Conservation (phyloP, 2,329 filamentous ascomycete genomes). For the Fusarium mexicanum region DNA sequence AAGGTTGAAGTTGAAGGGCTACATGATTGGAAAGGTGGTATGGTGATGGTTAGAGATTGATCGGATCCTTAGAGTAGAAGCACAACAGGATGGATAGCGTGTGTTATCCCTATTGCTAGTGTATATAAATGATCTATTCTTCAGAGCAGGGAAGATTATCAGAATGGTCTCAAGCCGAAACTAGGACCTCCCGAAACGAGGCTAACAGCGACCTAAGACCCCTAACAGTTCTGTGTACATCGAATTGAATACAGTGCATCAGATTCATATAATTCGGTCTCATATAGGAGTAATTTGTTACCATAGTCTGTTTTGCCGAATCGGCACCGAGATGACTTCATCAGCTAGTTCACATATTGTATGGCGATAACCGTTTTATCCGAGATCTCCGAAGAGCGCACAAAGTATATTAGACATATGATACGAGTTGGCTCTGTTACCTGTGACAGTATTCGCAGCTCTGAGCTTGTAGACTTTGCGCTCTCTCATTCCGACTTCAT, state of each 20-base stretch:
- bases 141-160: too few species aligned
- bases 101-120: too few species aligned
- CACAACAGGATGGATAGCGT: fast-evolving
- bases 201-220: fast-evolving
- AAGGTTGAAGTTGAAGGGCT: neutral
- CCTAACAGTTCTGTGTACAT: neutral
- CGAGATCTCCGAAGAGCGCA: neutral
- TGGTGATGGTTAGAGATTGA: constrained; percentile 5
- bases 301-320: neutral
- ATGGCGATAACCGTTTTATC: neutral
- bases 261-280: fast-evolving
- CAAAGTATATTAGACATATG: neutral
- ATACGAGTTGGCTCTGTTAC: fast-evolving
- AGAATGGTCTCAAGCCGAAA: neutral
- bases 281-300: neutral
- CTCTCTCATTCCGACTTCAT: neutral
- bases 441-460: neutral
- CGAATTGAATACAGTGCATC: neutral
- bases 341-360: neutral
- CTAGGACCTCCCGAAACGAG: neutral
- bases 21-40: neutral
- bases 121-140: fast-evolving
- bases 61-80: fast-evolving
- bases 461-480: fast-evolving
- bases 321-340: neutral